These are phyloP conservation scores for Russula sp. DNA, from an alignment of 768 basidiomycete genomes.

Conservation along the genomic window DNA sequence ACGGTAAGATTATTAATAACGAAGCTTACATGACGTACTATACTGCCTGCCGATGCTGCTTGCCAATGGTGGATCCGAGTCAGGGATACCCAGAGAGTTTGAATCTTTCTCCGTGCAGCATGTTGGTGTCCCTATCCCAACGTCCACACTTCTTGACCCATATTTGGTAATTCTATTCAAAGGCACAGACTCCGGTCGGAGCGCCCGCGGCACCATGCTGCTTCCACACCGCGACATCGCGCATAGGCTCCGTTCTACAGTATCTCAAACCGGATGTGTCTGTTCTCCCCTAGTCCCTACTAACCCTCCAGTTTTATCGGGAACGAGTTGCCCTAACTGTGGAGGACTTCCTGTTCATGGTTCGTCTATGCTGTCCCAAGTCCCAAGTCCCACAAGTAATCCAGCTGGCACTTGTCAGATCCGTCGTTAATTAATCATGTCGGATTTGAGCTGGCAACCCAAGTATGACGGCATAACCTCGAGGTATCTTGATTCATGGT, in stretches of 20 bases:
- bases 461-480: background rate
- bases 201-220: no score
- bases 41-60: background rate
- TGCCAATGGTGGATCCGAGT: background rate
- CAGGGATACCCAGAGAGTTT: background rate
- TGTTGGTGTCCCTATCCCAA: no score
- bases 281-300: background rate
- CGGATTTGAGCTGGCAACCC: background rate
- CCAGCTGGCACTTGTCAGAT: background rate
- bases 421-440: background rate
- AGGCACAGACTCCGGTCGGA: no score
- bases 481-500: background rate
- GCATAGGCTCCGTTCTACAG: no score
- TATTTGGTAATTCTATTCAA: no score
- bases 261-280: background rate
- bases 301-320: background rate
- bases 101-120: no score
- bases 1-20: no score
- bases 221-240: no score
- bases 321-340: background rate
- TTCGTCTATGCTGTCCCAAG: no score
- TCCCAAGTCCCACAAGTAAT: no score
- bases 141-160: no score
- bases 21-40: no score
- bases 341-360: background rate